These are phyloP conservation scores for Ettlia oleoabundans DNA, from an alignment of 139 green algal genomes.

Conservation along the genomic window DNA sequence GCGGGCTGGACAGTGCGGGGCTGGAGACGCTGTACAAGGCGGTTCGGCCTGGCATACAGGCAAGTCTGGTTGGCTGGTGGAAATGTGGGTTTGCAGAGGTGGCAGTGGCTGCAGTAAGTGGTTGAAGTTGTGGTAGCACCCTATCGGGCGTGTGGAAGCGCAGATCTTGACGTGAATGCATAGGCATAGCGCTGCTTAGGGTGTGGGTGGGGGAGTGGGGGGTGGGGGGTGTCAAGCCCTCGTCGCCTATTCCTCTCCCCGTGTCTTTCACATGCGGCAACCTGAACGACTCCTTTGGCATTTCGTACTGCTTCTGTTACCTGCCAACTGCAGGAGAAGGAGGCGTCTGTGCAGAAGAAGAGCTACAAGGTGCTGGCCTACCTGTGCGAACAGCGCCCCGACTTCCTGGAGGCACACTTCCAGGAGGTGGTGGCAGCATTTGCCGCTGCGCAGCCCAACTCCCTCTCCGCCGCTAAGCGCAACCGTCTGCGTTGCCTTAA, in stretches of 20 bases:
- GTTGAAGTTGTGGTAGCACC: no score
- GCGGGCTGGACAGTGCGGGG: constrained; percentile 68
- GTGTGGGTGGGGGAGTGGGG: no score
- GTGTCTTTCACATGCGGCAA: no score
- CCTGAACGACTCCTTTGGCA: no score
- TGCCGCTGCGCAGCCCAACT: constrained; percentile 41
- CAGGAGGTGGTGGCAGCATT: constrained; percentile 64
- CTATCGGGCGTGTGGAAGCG: no score
- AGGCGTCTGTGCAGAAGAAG: constrained; percentile 91
- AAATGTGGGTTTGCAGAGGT: no score
- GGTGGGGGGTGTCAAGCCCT: no score
- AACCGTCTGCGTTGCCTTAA: constrained; percentile 80
- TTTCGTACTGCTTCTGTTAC: no score
- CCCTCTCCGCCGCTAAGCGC: constrained; percentile 74
- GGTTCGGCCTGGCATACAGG: constrained; percentile 57
- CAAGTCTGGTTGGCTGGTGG: background rate
- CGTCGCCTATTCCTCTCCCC: no score
- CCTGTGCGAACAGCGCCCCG: constrained; percentile 59
- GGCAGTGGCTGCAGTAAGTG: background rate
- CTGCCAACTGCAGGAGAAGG: constrained; percentile 53
- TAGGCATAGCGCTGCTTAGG: no score
- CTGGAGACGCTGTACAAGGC: constrained; percentile 76
- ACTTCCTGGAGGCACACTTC: constrained; percentile 51
- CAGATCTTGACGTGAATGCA: no score
- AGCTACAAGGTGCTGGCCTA: constrained; percentile 91